These are phyloP conservation scores for Castanea sativa DNA, from an alignment of 306 rosid species.

Conservation along the genomic window DNA sequence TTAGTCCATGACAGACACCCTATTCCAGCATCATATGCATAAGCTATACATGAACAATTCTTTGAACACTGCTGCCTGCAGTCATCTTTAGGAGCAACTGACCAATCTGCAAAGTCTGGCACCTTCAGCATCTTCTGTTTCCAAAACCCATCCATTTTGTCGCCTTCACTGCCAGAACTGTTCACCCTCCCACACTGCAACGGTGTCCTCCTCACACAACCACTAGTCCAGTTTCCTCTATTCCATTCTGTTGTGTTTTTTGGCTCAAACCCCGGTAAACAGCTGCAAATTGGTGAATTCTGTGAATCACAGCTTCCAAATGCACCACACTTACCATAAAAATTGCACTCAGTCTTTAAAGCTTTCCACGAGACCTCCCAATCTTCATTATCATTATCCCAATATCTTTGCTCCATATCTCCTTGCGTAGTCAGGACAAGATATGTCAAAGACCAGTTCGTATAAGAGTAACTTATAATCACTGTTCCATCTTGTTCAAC, in stretches of 20 bases:
- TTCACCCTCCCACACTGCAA: conserved; percentile 26
- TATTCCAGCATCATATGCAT: conserved; percentile 26
- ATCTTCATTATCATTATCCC: background rate
- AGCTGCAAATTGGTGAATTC: conserved; percentile 8
- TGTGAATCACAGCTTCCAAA: conserved; percentile 5
- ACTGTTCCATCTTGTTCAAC: conserved; percentile 12
- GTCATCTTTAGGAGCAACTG: conserved; percentile 4
- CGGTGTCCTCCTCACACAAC: conserved; percentile 14
- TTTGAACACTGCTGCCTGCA: conserved; percentile 22
- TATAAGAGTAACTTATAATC: background rate
- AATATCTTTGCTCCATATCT: background rate
- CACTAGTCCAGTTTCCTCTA: background rate
- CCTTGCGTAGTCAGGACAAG: conserved; percentile 19
- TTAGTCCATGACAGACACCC: background rate
- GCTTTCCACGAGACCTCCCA: background rate
- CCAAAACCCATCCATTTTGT: conserved; percentile 23
- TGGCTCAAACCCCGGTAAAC: conserved; percentile 28
- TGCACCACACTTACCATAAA: conserved; percentile 27
- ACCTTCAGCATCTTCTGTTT: conserved; percentile 28
- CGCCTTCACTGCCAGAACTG: background rate
- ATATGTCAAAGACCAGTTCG: background rate
- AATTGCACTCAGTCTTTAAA: conserved; percentile 7
- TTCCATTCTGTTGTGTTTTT: conserved; percentile 11
- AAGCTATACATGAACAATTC: conserved; percentile 37
- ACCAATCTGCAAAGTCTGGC: conserved; percentile 24